These are phyloP conservation scores for Pseudocercospora crystallina DNA, from an alignment of 2,329 filamentous ascomycete genomes.

Conservation along the genomic window DNA sequence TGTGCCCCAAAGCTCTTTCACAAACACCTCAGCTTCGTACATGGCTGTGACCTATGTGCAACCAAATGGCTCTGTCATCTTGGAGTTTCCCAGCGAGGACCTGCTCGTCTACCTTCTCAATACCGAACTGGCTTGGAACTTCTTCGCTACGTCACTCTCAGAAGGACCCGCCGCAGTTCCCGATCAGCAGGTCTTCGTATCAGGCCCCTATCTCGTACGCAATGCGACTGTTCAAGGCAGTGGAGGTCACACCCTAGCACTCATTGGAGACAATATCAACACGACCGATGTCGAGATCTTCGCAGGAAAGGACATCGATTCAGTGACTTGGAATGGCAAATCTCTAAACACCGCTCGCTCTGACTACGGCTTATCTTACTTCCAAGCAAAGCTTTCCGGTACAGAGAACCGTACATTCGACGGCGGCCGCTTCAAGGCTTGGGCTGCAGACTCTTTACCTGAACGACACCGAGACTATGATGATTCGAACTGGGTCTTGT, in stretches of 20 bases:
- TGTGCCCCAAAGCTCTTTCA: constrained; percentile 1
- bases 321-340: constrained; percentile 42
- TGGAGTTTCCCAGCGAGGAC: constrained; percentile 50
- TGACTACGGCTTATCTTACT: constrained; percentile 33
- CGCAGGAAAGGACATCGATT: constrained; percentile 36
- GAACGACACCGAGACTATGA: constrained; percentile 49
- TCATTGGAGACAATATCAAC: constrained; percentile 41
- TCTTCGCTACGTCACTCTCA: constrained; percentile 55
- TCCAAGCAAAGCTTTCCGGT: constrained; percentile 34
- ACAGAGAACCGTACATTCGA: constrained; percentile 12
- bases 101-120: constrained; percentile 56
- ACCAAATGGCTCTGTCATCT: constrained; percentile 31
- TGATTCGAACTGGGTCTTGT: constrained; percentile 46
- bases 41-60: constrained; percentile 19
- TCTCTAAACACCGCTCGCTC: constrained; percentile 33
- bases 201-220: constrained; percentile 39
- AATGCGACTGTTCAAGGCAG: not conserved
- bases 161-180: constrained; percentile 46
- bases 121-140: constrained; percentile 54
- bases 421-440: constrained; percentile 44
- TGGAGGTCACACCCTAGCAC: constrained; percentile 27
- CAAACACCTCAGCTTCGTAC: constrained; percentile 14
- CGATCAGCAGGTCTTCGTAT: constrained; percentile 46
- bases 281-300: constrained; percentile 42
- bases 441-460: constrained; percentile 46